Evolutionary conservation across 73 alveolate species (phyloP).

Genomic region (Stentor coeruleus): DNA sequence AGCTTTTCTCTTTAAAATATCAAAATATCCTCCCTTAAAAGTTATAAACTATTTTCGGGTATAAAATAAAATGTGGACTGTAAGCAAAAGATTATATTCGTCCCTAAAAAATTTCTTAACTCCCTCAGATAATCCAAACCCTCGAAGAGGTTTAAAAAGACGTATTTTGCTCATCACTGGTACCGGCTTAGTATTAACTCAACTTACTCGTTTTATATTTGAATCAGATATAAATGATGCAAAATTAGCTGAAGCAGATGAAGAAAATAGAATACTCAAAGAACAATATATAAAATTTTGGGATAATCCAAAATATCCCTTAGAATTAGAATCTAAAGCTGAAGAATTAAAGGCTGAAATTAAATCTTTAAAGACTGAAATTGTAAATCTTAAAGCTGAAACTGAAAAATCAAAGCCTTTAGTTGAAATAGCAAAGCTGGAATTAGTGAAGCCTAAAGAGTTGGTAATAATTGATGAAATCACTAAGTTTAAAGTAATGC

Average conservation of each 20-base stretch:
- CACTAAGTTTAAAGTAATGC: not conserved
- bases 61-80: not conserved
- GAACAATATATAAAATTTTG: not conserved
- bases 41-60: too few species aligned
- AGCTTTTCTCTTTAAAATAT: too few species aligned
- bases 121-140: too few species aligned
- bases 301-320: too few species aligned
- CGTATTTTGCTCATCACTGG: not conserved
- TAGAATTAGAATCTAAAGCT: not conserved
- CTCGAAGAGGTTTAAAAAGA: too few species aligned
- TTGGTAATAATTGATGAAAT: not conserved
- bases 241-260: not conserved
- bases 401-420: not conserved
- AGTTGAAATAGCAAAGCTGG: too few species aligned
- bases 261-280: too few species aligned
- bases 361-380: not conserved
- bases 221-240: not conserved
- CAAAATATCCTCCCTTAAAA: not conserved
- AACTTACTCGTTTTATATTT: too few species aligned
- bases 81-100: not conserved
- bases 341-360: not conserved
- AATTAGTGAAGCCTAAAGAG: not conserved
- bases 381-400: not conserved
- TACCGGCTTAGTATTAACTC: not conserved
- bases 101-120: not conserved